phyloP scores from a whole-genome alignment of 257 asterid species.

The Gardenia jasminoides region DNA sequence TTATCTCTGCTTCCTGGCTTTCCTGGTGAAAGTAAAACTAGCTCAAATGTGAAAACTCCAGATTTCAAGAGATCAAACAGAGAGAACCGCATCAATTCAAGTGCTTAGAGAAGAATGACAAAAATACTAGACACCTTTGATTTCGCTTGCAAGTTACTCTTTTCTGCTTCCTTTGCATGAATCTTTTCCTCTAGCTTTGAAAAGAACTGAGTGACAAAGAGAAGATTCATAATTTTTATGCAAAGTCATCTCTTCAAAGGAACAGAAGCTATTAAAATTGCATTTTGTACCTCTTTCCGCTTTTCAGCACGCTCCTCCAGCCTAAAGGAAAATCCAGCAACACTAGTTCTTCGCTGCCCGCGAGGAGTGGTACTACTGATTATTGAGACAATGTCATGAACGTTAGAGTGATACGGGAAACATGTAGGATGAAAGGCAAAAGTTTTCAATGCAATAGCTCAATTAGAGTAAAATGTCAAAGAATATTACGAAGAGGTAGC shows the following conservation, averaged over 20 bases:
- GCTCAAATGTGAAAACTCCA: conserved; percentile 2
- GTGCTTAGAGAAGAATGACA: not conserved
- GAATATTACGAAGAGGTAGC: conserved; percentile 65
- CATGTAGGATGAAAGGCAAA: not conserved
- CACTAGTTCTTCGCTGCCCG: conserved; percentile 47
- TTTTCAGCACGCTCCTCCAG: conserved; percentile 80
- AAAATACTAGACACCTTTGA: conserved; percentile 54
- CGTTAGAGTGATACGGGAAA: conserved; percentile 2
- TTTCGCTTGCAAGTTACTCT: conserved; percentile 59
- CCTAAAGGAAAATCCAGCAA: conserved; percentile 59
- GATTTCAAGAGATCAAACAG: not conserved
- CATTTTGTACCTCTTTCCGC: conserved; percentile 60
- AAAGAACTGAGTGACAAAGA: conserved; percentile 52
- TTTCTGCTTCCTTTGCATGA: conserved; percentile 74
- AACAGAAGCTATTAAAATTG: not conserved
- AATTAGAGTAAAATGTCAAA: conserved; percentile 4
- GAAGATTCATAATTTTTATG: not conserved
- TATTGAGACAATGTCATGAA: conserved; percentile 12
- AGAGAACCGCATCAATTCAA: not conserved
- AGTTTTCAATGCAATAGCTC: not conserved
- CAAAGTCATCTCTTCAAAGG: not conserved
- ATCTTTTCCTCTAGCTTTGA: conserved; percentile 83
- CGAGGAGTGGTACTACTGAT: conserved; percentile 48
- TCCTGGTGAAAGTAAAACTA: conserved; percentile 44
- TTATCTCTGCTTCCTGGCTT: conserved; percentile 74